phyloP scores from a whole-genome alignment of 2,329 filamentous ascomycete genomes.

The Paramyrothecium sp. region DNA sequence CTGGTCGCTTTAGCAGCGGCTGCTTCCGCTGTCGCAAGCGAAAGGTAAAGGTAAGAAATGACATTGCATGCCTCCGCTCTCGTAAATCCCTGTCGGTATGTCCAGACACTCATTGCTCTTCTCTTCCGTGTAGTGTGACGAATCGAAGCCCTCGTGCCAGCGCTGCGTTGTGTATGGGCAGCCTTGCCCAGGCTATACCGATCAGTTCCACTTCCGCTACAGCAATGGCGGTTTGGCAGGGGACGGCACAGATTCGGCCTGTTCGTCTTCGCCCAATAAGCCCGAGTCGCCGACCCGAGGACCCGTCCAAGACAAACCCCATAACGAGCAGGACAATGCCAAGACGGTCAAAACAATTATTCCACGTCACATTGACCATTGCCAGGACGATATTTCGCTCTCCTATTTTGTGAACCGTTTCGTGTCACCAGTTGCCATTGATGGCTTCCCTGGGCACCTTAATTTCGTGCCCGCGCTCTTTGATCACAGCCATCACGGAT shows the following conservation, averaged over 20 bases:
- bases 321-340: too few species aligned
- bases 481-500: slow-evolving; percentile 18
- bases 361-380: too few species aligned
- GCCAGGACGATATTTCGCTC: slow-evolving; percentile 25
- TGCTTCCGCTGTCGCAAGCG: slow-evolving; percentile 26
- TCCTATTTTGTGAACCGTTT: slow-evolving; percentile 32
- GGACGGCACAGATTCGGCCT: background rate
- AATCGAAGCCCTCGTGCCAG: slow-evolving; percentile 27
- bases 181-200: slow-evolving; percentile 30
- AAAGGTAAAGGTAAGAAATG: slow-evolving; percentile 24
- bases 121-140: slow-evolving; percentile 24
- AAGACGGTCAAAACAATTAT: too few species aligned
- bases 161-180: slow-evolving; percentile 30
- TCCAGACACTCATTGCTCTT: background rate
- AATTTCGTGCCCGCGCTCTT: slow-evolving; percentile 28
- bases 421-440: slow-evolving; percentile 23
- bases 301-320: too few species aligned
- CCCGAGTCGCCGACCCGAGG: too few species aligned
- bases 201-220: slow-evolving; percentile 32
- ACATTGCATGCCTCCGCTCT: background rate
- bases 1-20: slow-evolving; percentile 26
- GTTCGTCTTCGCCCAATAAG: too few species aligned
- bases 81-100: background rate
- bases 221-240: background rate
- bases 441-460: slow-evolving; percentile 29